A percentile compares a stretch with the other conserved stretches of the same genome.
Conservation (phyloP, 164 flowering plant species). For the Taxillus chinensis region DNA sequence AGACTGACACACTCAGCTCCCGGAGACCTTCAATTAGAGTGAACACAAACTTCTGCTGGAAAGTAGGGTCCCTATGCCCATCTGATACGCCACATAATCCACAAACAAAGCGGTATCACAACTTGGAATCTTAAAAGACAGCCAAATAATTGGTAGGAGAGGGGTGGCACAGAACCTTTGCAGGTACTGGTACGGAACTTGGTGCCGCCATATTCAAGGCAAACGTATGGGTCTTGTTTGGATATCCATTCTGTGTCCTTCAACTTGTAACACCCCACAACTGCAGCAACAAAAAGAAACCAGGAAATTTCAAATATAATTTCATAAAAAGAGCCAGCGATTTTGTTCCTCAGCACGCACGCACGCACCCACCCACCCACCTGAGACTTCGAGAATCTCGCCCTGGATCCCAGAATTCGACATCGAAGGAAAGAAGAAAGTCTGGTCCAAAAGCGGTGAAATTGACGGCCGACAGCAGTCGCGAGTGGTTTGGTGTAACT, state of each 20-base stretch:
- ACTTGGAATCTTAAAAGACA: too few species aligned
- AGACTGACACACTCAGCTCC: neutral
- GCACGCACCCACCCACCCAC: slow-evolving; percentile 37
- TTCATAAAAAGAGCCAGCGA: too few species aligned
- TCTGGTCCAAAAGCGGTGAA: neutral
- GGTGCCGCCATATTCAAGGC: slow-evolving; percentile 1
- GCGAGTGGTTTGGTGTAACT: too few species aligned
- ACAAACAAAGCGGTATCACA: too few species aligned
- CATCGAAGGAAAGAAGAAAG: slow-evolving; percentile 19
- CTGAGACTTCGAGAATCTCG: slow-evolving; percentile 72
- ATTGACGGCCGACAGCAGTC: neutral
- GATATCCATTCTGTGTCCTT: slow-evolving; percentile 3
- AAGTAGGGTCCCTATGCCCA: neutral
- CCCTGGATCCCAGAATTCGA: slow-evolving; percentile 70
- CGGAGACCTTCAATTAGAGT: neutral
- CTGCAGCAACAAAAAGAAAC: neutral
- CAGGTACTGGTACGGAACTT: slow-evolving; percentile 1
- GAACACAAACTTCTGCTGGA: slow-evolving; percentile 1
- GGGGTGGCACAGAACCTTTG: neutral
- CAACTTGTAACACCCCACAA: neutral
- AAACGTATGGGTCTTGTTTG: neutral
- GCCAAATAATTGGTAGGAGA: too few species aligned
- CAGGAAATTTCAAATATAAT: neutral
- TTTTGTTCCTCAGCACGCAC: too few species aligned
- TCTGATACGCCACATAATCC: neutral